Conservation (phyloP, 2,329 filamentous ascomycete species). For the Ramichloridium luteum region DNA sequence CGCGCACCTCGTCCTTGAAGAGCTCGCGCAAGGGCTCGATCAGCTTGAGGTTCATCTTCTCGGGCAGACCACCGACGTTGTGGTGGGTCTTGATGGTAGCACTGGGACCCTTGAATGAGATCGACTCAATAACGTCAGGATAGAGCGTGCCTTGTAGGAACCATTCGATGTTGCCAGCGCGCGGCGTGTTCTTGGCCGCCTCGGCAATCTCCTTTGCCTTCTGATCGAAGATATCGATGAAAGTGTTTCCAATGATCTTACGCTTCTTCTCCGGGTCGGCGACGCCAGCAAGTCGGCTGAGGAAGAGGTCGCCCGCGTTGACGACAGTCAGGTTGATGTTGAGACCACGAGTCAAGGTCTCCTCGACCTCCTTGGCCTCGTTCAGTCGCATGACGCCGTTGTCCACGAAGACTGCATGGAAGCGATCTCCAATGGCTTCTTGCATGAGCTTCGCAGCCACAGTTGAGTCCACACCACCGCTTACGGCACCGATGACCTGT, state of each 20-base stretch:
- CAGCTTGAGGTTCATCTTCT: conserved; percentile 51
- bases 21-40: conserved; percentile 70
- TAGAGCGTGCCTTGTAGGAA: conserved; percentile 82
- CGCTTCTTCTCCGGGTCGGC: conserved; percentile 71
- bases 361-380: conserved; percentile 70
- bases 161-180: conserved; percentile 68
- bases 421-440: conserved; percentile 73
- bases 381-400: conserved; percentile 77
- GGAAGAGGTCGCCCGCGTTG: conserved; percentile 65
- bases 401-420: conserved; percentile 75
- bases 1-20: conserved; percentile 73
- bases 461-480: conserved; percentile 79
- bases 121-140: conserved; percentile 58
- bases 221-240: conserved; percentile 73
- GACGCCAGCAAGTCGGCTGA: conserved; percentile 63
- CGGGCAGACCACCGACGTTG: conserved; percentile 58
- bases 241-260: conserved; percentile 75
- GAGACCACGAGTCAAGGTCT: conserved; percentile 64
- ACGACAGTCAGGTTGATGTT: conserved; percentile 85
- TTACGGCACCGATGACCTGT: conserved; percentile 70
- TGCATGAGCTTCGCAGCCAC: conserved; percentile 79
- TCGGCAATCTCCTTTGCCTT: conserved; percentile 65
- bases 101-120: conserved; percentile 61
- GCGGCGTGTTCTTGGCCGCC: conserved; percentile 51
- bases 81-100: conserved; percentile 65